Evolutionary conservation across 2,329 filamentous ascomycete genomes (phyloP).

Genomic region (Diaporthe citriasiana): DNA sequence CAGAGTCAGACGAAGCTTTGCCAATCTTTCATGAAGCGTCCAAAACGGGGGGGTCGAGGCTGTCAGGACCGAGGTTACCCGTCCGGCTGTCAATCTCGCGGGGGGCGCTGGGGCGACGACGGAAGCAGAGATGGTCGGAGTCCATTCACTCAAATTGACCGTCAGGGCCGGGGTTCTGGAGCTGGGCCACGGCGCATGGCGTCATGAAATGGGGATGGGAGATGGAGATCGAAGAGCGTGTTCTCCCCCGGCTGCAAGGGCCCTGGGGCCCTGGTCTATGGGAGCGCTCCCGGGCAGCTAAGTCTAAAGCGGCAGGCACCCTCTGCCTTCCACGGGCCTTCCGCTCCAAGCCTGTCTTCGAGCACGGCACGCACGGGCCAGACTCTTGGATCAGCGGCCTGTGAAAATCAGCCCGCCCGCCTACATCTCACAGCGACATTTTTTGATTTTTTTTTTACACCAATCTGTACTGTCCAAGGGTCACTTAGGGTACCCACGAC

Average conservation of each 20-base stretch:
- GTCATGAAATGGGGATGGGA: conserved; percentile 35
- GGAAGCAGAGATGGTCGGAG: not conserved
- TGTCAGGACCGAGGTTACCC: conserved; percentile 3
- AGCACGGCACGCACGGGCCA: conserved; percentile 13
- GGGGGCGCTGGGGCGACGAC: not conserved
- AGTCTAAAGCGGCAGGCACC: conserved; percentile 5
- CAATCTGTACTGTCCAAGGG: not conserved
- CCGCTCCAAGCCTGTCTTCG: no score
- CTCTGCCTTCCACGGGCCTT: no score
- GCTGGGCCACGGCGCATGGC: conserved; percentile 34
- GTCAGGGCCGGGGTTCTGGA: conserved; percentile 7
- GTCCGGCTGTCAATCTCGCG: conserved; percentile 8
- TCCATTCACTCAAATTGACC: not conserved
- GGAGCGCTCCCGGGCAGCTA: not conserved
- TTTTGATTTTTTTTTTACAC: no score
- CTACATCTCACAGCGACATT: not conserved
- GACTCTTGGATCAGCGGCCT: not conserved
- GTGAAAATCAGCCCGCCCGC: not conserved
- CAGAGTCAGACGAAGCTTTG: conserved; percentile 28
- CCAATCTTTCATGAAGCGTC: not conserved
- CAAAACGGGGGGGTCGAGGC: not conserved
- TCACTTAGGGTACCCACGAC: no score
- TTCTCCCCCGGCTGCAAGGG: conserved; percentile 13
- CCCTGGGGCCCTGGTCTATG: conserved; percentile 18
- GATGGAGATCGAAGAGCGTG: conserved; percentile 8